Evolutionary conservation across 148 eudicot genomes (phyloP), one percentile per base, ranked within the genome.

Genomic region (Spergularia marina): DNA sequence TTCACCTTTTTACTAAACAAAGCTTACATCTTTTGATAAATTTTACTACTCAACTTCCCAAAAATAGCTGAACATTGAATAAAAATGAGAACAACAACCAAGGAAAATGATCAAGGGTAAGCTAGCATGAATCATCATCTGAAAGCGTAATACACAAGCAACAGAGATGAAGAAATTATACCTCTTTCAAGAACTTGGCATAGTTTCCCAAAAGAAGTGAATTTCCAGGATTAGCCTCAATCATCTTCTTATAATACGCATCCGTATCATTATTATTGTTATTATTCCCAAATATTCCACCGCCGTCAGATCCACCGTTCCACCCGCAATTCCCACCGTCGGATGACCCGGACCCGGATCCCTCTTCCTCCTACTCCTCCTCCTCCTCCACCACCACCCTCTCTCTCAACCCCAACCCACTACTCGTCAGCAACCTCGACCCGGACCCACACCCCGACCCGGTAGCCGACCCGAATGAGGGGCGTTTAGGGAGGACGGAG

Each of bases 221-320:
- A 65, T 89, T 85, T n/a, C 92, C 90, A 65, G 92, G 92, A 78
- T 86, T 80, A 14, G 90, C 90, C 76, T 85, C 82, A 40, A 89
- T 82, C 92, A 89, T 85, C 61, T 72, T 80, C 84, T 73, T 78
- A 77, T 83, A 89, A 78, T 85, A 89, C 82, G 12, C 34, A 61
- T 89, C 92, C 9, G 84, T 80, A 8, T 66, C 69, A 6, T 70
- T 40, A 49, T 56, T 74, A 70, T 62, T 70, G n/a, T 34, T 74
- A 17, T 64, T 78, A 66, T 76, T 53, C 58, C 78, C 77, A 61
- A 77, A 69, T 69, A 78, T 76, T 64, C 12, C 70, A 1, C 77
- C 57, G 25, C 52, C 30, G 25, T 65, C 78, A 7, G 53, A 63
- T 53, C 80, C 89, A 59, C 81, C 86, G 52, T 72, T 76, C 1